Percentiles rank a stretch among this genome's conserved stretches.
Evolutionary conservation across 2,329 filamentous ascomycete genomes (phyloP).

Genomic region (Sclerotinia spermophila): DNA sequence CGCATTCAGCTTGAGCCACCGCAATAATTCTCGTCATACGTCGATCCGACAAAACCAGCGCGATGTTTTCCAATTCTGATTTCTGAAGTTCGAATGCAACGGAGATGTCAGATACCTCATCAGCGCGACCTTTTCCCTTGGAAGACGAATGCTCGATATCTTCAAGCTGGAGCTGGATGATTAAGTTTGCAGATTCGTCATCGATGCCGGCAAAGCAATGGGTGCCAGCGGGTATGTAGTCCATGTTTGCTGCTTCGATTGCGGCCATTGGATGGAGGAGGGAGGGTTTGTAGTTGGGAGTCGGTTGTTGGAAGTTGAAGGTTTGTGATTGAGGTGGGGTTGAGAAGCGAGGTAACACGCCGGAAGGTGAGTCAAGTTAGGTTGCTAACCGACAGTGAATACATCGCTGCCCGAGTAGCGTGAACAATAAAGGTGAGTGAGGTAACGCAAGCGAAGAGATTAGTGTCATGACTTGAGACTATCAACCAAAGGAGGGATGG

Average conservation of each 20-base stretch:
- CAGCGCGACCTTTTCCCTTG: constrained; percentile 21
- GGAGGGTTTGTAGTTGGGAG: not conserved
- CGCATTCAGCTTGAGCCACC: constrained; percentile 25
- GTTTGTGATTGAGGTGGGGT: no score
- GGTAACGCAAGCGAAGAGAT: no score
- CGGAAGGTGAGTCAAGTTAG: no score
- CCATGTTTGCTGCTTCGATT: not conserved
- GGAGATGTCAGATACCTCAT: constrained; percentile 19
- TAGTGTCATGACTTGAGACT: no score
- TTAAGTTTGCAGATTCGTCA: constrained; percentile 23
- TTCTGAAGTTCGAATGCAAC: constrained; percentile 23
- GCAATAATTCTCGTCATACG: constrained; percentile 30
- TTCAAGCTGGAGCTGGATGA: constrained; percentile 30
- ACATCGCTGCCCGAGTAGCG: no score
- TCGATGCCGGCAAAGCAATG: constrained; percentile 19
- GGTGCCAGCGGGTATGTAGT: not conserved
- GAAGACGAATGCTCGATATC: constrained; percentile 19
- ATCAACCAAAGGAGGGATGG: constrained; percentile 48
- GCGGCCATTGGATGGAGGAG: not conserved
- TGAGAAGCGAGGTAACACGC: no score
- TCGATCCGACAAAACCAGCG: constrained; percentile 21
- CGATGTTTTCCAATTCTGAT: constrained; percentile 21
- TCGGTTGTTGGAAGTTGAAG: not conserved
- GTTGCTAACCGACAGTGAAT: no score
- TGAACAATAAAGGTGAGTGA: no score